These are phyloP conservation scores for Huntiella moniliformis DNA, from an alignment of 2,329 filamentous ascomycete genomes.

Conservation along the genomic window DNA sequence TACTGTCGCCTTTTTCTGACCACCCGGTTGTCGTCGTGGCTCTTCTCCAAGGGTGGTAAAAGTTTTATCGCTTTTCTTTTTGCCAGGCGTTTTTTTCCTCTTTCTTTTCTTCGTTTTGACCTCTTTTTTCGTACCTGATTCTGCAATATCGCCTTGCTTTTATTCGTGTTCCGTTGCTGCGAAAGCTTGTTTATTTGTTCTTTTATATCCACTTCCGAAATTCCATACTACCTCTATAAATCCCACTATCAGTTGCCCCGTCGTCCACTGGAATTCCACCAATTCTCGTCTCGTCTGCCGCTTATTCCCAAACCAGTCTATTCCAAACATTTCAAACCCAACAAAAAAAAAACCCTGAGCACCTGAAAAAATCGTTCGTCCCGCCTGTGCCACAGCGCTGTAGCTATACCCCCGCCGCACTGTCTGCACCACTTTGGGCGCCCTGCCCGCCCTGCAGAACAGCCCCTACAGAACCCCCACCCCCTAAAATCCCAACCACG, in stretches of 20 bases:
- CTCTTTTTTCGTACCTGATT: neutral
- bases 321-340: neutral
- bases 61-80: neutral
- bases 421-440: neutral
- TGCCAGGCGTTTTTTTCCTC: neutral
- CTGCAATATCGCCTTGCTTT: neutral
- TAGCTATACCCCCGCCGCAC: no score
- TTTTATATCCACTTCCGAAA: no score
- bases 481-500: neutral
- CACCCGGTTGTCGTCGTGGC: no score
- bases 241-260: no score
- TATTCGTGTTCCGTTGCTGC: no score
- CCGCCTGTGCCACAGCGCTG: no score
- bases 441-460: neutral
- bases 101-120: neutral
- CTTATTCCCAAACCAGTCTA: neutral
- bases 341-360: no score
- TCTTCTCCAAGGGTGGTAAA: neutral
- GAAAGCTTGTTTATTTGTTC: no score
- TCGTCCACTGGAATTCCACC: neutral
- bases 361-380: no score
- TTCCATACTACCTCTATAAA: no score
- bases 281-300: neutral
- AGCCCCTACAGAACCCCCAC: neutral
- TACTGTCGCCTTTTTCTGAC: no score